Evolutionary conservation across 2,329 filamentous ascomycete genomes (phyloP), one percentile per base, ranked within the genome.

Genomic region (Domatiomyces globalis): DNA sequence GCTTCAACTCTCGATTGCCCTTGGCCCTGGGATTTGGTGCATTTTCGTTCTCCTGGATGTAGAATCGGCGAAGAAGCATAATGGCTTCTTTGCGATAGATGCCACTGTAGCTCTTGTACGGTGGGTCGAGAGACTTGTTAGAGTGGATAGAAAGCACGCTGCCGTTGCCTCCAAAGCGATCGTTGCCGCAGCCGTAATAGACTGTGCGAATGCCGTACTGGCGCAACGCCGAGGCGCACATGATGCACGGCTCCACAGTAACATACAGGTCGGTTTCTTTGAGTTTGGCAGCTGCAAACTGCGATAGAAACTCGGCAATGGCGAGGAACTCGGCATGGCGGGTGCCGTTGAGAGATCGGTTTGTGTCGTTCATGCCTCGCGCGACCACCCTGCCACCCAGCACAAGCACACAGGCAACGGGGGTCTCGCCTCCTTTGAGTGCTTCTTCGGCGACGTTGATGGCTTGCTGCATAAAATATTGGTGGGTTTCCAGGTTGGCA

Each of bases 161-260:
- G 1, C 92, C 92, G 15, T 88, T 95, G 29, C 94, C 92, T 6
- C 92, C 92, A 70, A 98, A 98, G 52, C 94, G 86, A 71, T 98
- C 92, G 66, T 98, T 98, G 61, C 85, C 80, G 54, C 89, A 94
- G 4, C 92, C 94, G 67, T 92, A 98, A 67, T 90, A 96, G 29
- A 98, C 92, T 59, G 84, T 84, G 56, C 84, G 80, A 67, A 98
- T 88, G 12, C 81, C 79, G 58, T 94, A 83, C 68, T 98, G 94
- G 49, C 88, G 81, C 48, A 98, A 76, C 49, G 94, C 80, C 5
- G 88, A 94, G 10, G 92, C 92, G 65, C 92, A 98, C 92, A 98
- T 98, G 71, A 98, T 87, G 67, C 92, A 98, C 4, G 92, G 92
- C 69, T 98, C 94, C 50, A 98, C 90, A 0, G 92, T 98, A 47